Evolutionary conservation across 805 yeast species (phyloP).

Genomic region (Saccharomycopsis sp.): DNA sequence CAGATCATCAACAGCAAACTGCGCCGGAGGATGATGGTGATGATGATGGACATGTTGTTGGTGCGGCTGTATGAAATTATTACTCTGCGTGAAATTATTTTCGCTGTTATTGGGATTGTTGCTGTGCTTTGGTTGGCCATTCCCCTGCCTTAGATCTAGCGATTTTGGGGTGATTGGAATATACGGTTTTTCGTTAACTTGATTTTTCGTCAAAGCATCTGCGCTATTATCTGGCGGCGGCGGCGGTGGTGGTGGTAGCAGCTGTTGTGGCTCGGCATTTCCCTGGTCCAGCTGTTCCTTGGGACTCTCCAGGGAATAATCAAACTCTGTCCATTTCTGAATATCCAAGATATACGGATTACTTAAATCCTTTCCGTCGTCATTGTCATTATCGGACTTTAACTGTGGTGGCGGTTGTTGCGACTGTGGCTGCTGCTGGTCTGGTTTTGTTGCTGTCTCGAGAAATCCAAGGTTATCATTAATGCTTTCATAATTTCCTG

Average conservation of each 20-base stretch:
- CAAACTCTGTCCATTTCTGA: slow-evolving; percentile 19
- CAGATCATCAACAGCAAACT: not conserved
- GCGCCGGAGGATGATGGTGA: not conserved
- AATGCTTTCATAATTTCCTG: slow-evolving; percentile 14
- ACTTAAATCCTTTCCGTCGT: not conserved
- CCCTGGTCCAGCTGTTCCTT: not conserved
- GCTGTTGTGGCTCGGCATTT: not conserved
- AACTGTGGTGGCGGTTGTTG: not conserved
- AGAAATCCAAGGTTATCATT: slow-evolving; percentile 11
- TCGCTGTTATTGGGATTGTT: too few species aligned
- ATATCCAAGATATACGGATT: slow-evolving; percentile 11
- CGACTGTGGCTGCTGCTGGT: not conserved
- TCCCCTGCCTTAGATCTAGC: not conserved
- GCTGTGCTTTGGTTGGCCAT: too few species aligned
- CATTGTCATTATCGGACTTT: not conserved
- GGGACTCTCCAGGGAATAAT: slow-evolving; percentile 1
- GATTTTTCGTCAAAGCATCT: too few species aligned
- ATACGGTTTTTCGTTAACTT: not conserved
- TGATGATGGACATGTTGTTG: not conserved
- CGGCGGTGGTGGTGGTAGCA: not conserved
- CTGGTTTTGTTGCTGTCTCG: not conserved
- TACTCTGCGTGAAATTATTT: too few species aligned
- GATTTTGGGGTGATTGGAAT: slow-evolving; percentile 1
- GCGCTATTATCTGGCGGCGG: not conserved
- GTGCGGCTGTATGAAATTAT: too few species aligned